Conservation (phyloP, 1,139 yeast species). For the Hyphopichia burtonii region DNA sequence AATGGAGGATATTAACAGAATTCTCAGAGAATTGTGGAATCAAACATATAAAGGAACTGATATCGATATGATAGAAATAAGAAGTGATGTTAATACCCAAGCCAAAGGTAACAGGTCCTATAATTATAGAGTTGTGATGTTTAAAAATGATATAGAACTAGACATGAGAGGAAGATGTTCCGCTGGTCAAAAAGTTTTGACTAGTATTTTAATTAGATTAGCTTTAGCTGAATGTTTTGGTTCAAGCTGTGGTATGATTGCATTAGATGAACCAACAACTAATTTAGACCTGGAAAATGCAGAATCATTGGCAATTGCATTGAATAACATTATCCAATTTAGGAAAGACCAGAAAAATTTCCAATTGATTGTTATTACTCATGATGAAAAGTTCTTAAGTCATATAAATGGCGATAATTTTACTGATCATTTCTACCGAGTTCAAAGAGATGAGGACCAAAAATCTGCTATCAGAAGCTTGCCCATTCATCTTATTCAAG, state of each 20-base stretch:
- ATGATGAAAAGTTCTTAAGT: constrained; percentile 85
- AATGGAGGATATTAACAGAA: constrained; percentile 89
- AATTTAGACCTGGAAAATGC: constrained; percentile 89
- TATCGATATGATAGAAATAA: constrained; percentile 84
- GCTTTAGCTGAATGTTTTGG: constrained; percentile 98
- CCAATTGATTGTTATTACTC: constrained; percentile 92
- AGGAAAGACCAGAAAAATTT: constrained; percentile 82
- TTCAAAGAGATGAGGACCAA: constrained; percentile 77
- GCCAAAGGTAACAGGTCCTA: constrained; percentile 69
- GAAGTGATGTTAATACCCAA: constrained; percentile 69
- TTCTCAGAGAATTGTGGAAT: constrained; percentile 90
- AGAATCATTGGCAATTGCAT: constrained; percentile 80
- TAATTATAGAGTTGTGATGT: constrained; percentile 94
- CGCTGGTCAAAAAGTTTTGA: constrained; percentile 95
- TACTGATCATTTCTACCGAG: constrained; percentile 85
- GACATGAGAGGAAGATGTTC: constrained; percentile 99
- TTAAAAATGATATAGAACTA: constrained; percentile 83
- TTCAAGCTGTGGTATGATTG: constrained; percentile 89
- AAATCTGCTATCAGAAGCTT: constrained; percentile 64
- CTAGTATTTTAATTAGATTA: constrained; percentile 85
- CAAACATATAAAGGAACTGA: constrained; percentile 94
- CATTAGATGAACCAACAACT: constrained; percentile 97
- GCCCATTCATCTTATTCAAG: constrained; percentile 42
- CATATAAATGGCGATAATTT: constrained; percentile 83
- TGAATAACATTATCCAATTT: constrained; percentile 71